Percentiles rank a stretch among this genome's conserved stretches.
Evolutionary conservation across 352 stramenopile genomes (phyloP).

Genomic region (Nothophytophthora sp.): DNA sequence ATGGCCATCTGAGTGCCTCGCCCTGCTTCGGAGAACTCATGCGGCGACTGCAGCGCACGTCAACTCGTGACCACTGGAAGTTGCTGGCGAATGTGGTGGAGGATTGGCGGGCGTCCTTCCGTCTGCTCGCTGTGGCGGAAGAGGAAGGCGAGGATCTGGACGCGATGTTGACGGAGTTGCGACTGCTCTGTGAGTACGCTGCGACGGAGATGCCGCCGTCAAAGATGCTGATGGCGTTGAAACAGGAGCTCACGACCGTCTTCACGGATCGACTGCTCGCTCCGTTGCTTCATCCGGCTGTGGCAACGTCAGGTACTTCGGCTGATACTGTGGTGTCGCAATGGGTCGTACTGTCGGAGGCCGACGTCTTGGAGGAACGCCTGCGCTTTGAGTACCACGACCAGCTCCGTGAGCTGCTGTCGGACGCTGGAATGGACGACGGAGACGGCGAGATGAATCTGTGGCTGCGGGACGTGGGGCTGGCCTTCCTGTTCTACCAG

Average conservation of each 20-base stretch:
- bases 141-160: constrained; percentile 17
- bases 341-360: constrained; percentile 35
- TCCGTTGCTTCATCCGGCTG: constrained; percentile 32
- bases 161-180: constrained; percentile 37
- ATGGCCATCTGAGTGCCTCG: constrained; percentile 46
- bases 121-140: constrained; percentile 3
- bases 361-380: constrained; percentile 28
- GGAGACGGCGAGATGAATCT: constrained; percentile 15
- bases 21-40: constrained; percentile 34
- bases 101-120: constrained; percentile 41
- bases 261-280: constrained; percentile 45
- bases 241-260: constrained; percentile 45
- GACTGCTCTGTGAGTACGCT: constrained; percentile 50
- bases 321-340: constrained; percentile 15
- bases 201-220: constrained; percentile 13
- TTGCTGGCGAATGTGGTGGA: constrained; percentile 36
- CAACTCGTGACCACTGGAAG: constrained; percentile 15
- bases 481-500: constrained; percentile 74
- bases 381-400: constrained; percentile 62
- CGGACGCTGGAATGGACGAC: constrained; percentile 36
- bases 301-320: not conserved
- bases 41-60: constrained; percentile 25
- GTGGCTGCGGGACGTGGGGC: constrained; percentile 60
- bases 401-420: constrained; percentile 47
- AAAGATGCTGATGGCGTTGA: constrained; percentile 46